phyloP scores from a whole-genome alignment of 2,329 filamentous ascomycete genomes.

The Penicillium sp. region DNA sequence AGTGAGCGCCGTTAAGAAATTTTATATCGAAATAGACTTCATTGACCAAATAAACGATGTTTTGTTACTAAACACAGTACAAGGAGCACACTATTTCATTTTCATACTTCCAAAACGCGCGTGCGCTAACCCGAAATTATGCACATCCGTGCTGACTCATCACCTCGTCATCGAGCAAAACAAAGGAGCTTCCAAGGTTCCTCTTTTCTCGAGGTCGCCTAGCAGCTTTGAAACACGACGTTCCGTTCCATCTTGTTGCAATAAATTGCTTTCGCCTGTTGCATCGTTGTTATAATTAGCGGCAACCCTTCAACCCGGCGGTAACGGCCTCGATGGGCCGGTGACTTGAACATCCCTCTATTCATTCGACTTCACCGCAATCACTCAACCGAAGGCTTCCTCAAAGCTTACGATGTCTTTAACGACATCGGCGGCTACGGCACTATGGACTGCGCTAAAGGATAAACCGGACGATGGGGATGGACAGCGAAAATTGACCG shows the following conservation, averaged over 20 bases:
- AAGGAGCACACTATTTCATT: no score
- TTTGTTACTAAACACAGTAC: no score
- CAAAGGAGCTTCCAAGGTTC: background rate
- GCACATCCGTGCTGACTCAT: background rate
- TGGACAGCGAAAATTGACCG: conserved; percentile 30
- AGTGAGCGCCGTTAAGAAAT: no score
- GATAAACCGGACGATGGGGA: conserved; percentile 21
- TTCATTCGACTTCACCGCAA: conserved; percentile 8
- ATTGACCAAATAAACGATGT: no score
- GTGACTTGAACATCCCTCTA: conserved; percentile 5
- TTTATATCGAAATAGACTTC: no score
- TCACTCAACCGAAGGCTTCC: conserved; percentile 1
- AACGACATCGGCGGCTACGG: conserved; percentile 31
- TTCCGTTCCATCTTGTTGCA: no score
- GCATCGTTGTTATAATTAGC: no score
- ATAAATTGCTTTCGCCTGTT: background rate
- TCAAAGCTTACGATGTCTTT: conserved; percentile 32
- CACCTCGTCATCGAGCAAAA: conserved; percentile 5
- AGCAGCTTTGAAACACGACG: background rate
- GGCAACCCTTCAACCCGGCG: background rate
- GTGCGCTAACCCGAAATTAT: background rate
- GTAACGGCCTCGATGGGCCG: conserved; percentile 6
- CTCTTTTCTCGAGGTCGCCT: background rate
- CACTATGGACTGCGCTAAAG: conserved; percentile 24
- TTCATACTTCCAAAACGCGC: no score